A percentile compares a stretch with the other conserved stretches of the same genome.
Conservation (phyloP, 2,329 filamentous ascomycete species). For the Aspergillus tanneri region DNA sequence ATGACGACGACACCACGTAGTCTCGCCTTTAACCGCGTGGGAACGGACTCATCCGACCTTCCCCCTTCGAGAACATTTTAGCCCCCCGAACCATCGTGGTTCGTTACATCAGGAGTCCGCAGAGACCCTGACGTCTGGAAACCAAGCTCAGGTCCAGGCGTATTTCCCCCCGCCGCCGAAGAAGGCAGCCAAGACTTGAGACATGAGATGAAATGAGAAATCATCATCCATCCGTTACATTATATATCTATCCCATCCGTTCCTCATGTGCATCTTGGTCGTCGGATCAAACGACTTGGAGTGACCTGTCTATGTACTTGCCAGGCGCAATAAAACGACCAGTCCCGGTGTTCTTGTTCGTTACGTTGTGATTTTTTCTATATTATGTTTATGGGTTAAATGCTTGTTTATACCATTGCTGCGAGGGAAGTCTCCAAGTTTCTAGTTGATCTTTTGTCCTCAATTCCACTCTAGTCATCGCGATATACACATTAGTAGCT, state of each 20-base stretch:
- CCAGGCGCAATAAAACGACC: background rate
- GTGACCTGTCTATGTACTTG: background rate
- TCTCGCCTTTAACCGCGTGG: constrained; percentile 43
- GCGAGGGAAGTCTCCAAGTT: background rate
- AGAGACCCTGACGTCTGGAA: constrained; percentile 16
- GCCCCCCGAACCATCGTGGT: constrained; percentile 22
- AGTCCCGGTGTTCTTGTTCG: background rate
- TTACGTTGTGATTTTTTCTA: background rate
- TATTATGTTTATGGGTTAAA: background rate
- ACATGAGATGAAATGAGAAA: background rate
- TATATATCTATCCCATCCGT: background rate
- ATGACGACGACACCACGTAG: constrained; percentile 45
- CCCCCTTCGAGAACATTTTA: constrained; percentile 40
- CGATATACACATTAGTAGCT: background rate
- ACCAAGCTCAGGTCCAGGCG: constrained; percentile 28
- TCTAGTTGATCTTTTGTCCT: background rate
- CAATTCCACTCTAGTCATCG: background rate
- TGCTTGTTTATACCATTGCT: background rate
- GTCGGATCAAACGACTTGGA: background rate
- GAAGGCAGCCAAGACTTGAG: constrained; percentile 33
- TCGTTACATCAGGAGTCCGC: constrained; percentile 23
- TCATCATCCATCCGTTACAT: background rate
- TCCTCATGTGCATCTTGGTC: background rate
- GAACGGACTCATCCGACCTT: constrained; percentile 38
- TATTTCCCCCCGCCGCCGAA: constrained; percentile 48